Percentiles rank a stretch among this genome's conserved stretches.
These are phyloP conservation scores for Hypomyces perniciosus DNA, from an alignment of 2,329 filamentous ascomycete species.

Conservation along the genomic window DNA sequence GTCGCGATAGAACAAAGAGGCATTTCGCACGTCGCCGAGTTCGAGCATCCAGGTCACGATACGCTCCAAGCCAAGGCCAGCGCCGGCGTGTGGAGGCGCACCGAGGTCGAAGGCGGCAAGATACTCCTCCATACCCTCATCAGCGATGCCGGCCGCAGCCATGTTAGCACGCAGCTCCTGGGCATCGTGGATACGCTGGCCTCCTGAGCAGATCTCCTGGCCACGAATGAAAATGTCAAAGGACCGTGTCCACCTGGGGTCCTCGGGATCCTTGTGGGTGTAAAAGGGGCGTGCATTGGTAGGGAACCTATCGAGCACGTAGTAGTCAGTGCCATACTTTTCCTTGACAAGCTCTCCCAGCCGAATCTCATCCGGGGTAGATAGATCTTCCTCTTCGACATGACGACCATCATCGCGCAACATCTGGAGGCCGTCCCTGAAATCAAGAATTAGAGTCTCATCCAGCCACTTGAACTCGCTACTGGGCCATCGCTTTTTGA, in stretches of 20 bases:
- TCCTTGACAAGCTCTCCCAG: conserved; percentile 80
- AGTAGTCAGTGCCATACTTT: conserved; percentile 85
- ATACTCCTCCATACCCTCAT: conserved; percentile 84
- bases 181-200: conserved; percentile 85
- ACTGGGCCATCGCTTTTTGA: conserved; percentile 81
- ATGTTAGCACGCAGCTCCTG: conserved; percentile 70
- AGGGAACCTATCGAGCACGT: conserved; percentile 91
- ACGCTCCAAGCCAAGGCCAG: conserved; percentile 84
- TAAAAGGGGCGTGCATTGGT: conserved; percentile 81
- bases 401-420: conserved; percentile 78
- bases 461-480: conserved; percentile 84
- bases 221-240: conserved; percentile 94
- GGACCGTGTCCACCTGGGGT: conserved; percentile 74
- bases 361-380: conserved; percentile 79
- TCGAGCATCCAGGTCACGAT: conserved; percentile 80
- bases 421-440: conserved; percentile 73
- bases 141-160: conserved; percentile 67
- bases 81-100: conserved; percentile 82
- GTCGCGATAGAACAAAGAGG: conserved; percentile 81
- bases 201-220: conserved; percentile 87
- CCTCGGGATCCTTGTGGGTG: conserved; percentile 73
- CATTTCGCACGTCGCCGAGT: conserved; percentile 83
- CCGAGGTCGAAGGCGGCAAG: conserved; percentile 83
- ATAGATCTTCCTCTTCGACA: conserved; percentile 68
- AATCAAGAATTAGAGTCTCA: conserved; percentile 74